Base-by-base conservation (phyloP, 805 yeast species). In the Wickerhamomyces canadensis region DNA sequence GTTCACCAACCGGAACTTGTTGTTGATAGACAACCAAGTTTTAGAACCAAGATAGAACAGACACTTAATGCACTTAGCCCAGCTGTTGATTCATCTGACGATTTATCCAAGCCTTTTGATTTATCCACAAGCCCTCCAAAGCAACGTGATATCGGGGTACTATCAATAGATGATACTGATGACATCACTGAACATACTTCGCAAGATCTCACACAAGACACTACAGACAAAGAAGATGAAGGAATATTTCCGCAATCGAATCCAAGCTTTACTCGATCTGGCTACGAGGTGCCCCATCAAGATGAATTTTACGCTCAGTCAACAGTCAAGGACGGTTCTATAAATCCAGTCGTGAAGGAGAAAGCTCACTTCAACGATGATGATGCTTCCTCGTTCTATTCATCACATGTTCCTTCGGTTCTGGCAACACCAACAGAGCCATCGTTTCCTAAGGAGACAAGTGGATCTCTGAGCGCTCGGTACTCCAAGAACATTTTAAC, bases 31-130 rank as follows among this genome's bases (percentile, higher is more conserved):
- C 42, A 42, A 27, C 47, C 43, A 22, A 51, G 57, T 1, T 54
- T 38, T 35, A 47, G 59, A 44, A 53, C 58, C 0, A 46, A 44
- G 17, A 53, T 54, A 33, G 57, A 47, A 7, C 45, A 51, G 15
- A 42, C 48, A 0, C 37, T 54, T 15, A 44, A 48, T 21, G 51
- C 45, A 2, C 33, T 54, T 18, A 56, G 51, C 24, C 54, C 55
- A 2, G 35, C 40, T 5, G 27, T 31, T 9, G 35, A 42, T 16
- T 47, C 51, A 4, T 35, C 38, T 7, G 44, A 42, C 3, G 42
- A 46, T 17, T 30, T 48, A 30, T 35, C 24, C 1, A 38, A 22
- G 2, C 44, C 54, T 7, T 36, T 42, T 21, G 52, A 46, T 4
- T 39, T 40, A 19, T 29, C 44, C 6, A 15, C 38, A 33, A 27